Conservation (phyloP, 179 eudicot species). For the Pouteria campechiana region DNA sequence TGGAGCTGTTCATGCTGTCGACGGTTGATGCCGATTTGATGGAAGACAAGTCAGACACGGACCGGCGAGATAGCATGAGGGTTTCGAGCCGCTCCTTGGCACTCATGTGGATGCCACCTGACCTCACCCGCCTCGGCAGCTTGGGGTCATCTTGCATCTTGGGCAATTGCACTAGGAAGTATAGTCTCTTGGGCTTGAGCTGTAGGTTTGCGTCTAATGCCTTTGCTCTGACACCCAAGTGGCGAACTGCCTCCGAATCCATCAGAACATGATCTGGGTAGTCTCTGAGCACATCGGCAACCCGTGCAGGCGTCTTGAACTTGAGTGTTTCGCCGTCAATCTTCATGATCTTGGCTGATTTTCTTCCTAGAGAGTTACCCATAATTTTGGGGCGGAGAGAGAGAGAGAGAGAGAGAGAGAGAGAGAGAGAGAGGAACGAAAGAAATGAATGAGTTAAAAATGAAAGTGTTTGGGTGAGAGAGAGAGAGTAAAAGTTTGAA, state of each 20-base stretch:
- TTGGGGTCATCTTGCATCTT: slow-evolving; percentile 21
- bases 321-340: slow-evolving; percentile 54
- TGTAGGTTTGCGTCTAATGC: slow-evolving; percentile 25
- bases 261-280: slow-evolving; percentile 54
- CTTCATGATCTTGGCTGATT: slow-evolving; percentile 57
- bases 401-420: too few species aligned
- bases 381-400: too few species aligned
- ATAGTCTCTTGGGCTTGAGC: slow-evolving; percentile 40
- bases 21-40: neutral
- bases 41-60: slow-evolving; percentile 23
- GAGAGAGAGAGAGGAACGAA: too few species aligned
- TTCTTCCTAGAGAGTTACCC: too few species aligned
- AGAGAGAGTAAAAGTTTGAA: too few species aligned
- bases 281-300: slow-evolving; percentile 33
- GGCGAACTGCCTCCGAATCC: slow-evolving; percentile 38
- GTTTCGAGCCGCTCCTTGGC: slow-evolving; percentile 22
- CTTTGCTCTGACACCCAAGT: slow-evolving; percentile 48
- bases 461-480: too few species aligned
- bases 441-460: too few species aligned
- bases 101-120: slow-evolving; percentile 12
- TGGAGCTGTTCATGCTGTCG: neutral
- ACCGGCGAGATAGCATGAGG: slow-evolving; percentile 14
- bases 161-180: slow-evolving; percentile 62
- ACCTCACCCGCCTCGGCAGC: slow-evolving; percentile 12
- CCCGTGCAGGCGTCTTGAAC: slow-evolving; percentile 30